A percentile compares a stretch with the other conserved stretches of the same genome.
These are phyloP conservation scores for Fusarium vanettenii DNA, from an alignment of 2,329 filamentous ascomycete species.

Conservation along the genomic window DNA sequence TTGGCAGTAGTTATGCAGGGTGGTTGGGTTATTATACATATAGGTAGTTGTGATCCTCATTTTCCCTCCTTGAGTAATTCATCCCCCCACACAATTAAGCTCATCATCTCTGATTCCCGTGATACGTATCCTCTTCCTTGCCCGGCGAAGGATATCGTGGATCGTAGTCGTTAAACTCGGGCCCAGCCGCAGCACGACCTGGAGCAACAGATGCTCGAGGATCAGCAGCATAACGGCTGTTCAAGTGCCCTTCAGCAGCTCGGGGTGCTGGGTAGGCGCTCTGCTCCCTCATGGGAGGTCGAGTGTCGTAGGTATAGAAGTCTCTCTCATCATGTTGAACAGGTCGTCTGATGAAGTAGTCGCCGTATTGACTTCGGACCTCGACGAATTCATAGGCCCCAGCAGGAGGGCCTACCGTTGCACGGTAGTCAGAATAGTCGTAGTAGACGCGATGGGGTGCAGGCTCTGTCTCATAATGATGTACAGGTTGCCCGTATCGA, in stretches of 20 bases:
- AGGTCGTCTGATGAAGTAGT: constrained; percentile 60
- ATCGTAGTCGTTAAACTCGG: constrained; percentile 57
- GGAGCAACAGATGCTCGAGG: constrained; percentile 2
- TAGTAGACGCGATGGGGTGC: constrained; percentile 16
- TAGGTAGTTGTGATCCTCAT: not conserved
- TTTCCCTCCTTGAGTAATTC: not conserved
- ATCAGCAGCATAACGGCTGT: constrained; percentile 8
- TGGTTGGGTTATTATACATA: not conserved
- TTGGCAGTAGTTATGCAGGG: not conserved
- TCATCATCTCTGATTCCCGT: constrained; percentile 6
- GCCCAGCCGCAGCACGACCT: not conserved
- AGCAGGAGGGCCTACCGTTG: constrained; percentile 15
- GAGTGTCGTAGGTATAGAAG: constrained; percentile 42
- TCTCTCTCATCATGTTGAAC: constrained; percentile 45
- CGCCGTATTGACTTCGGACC: constrained; percentile 56
- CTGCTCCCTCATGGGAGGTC: constrained; percentile 19
- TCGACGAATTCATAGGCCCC: constrained; percentile 60
- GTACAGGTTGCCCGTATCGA: constrained; percentile 15
- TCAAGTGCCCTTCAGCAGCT: not conserved
- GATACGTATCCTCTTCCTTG: constrained; percentile 5
- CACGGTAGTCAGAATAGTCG: constrained; percentile 5
- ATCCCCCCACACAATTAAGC: not conserved
- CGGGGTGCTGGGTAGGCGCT: constrained; percentile 16
- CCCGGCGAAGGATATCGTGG: constrained; percentile 51
- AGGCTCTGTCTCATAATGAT: constrained; percentile 14